These are phyloP conservation scores for Venturia oleaginea DNA, from an alignment of 2,329 filamentous ascomycete genomes.

Conservation along the genomic window DNA sequence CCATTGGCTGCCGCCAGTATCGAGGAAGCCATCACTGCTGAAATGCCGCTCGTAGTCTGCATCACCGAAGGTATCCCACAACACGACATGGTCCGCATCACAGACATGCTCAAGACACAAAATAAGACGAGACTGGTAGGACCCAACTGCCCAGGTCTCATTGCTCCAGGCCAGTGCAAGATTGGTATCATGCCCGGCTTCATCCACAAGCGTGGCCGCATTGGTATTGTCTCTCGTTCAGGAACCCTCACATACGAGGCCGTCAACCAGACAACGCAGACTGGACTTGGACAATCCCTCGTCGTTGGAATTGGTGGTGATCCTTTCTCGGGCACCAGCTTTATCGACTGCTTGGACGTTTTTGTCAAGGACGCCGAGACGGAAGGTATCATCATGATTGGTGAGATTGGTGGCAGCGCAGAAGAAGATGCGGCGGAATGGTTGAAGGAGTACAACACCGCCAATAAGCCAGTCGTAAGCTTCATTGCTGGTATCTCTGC, in stretches of 20 bases:
- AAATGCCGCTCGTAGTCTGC: slow-evolving; percentile 91
- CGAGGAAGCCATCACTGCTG: slow-evolving; percentile 88
- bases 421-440: slow-evolving; percentile 98
- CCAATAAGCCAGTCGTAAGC: slow-evolving; percentile 91
- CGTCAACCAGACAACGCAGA: slow-evolving; percentile 98
- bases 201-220: slow-evolving; percentile 98
- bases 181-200: slow-evolving; percentile 99
- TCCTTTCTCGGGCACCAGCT: slow-evolving; percentile 98
- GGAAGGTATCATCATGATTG: slow-evolving; percentile 99
- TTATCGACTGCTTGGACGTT: slow-evolving; percentile 97
- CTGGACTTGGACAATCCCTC: slow-evolving; percentile 92
- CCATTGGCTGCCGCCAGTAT: slow-evolving; percentile 89
- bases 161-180: slow-evolving; percentile 94
- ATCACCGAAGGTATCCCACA: slow-evolving; percentile 98
- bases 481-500: slow-evolving; percentile 99
- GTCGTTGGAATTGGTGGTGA: slow-evolving; percentile 98
- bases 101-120: slow-evolving; percentile 94
- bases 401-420: slow-evolving; percentile 93
- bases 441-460: slow-evolving; percentile 81
- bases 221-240: slow-evolving; percentile 96
- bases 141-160: slow-evolving; percentile 97
- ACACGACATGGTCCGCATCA: slow-evolving; percentile 99
- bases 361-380: slow-evolving; percentile 95
- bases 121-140: slow-evolving; percentile 93
- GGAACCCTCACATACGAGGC: slow-evolving; percentile 98